These are phyloP conservation scores for Gamarada debralockiae DNA, from an alignment of 495 filamentous ascomycete genomes.

Conservation along the genomic window DNA sequence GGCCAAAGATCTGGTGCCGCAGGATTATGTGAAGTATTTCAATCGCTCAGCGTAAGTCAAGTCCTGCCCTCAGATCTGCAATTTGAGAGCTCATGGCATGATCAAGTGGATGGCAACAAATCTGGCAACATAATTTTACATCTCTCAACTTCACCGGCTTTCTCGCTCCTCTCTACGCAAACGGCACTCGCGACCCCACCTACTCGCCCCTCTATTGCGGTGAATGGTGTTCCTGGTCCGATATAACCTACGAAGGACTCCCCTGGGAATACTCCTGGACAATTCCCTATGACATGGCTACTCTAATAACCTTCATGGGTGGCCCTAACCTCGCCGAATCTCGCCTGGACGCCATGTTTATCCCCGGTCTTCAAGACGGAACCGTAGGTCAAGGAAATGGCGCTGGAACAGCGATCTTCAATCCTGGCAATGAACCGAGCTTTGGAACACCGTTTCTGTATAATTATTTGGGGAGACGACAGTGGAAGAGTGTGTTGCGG, in stretches of 20 bases:
- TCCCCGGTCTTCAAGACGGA: background rate
- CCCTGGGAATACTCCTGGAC: slow-evolving; percentile 66
- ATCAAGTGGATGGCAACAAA: slow-evolving; percentile 49
- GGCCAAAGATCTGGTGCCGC: slow-evolving; percentile 43
- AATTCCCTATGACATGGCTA: slow-evolving; percentile 64
- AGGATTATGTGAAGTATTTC: slow-evolving; percentile 57
- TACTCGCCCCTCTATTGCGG: slow-evolving; percentile 47
- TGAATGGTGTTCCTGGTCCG: slow-evolving; percentile 48
- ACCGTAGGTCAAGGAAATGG: slow-evolving; percentile 4
- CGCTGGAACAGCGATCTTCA: slow-evolving; percentile 52
- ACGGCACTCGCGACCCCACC: slow-evolving; percentile 53
- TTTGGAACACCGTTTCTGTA: slow-evolving; percentile 67
- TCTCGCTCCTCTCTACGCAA: slow-evolving; percentile 59
- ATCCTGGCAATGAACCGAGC: slow-evolving; percentile 68
- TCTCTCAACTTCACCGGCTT: slow-evolving; percentile 64
- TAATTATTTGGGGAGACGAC: slow-evolving; percentile 42
- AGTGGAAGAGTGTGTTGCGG: slow-evolving; percentile 23
- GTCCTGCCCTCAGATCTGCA: slow-evolving; percentile 54
- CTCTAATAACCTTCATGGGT: slow-evolving; percentile 55
- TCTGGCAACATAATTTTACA: slow-evolving; percentile 49
- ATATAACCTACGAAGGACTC: slow-evolving; percentile 66
- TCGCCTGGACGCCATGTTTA: slow-evolving; percentile 60
- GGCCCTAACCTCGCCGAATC: slow-evolving; percentile 52
- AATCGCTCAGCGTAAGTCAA: slow-evolving; percentile 58
- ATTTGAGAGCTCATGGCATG: slow-evolving; percentile 47